Conservation (phyloP, 2,329 filamentous ascomycete genomes). For the Sporothrix mexicana region DNA sequence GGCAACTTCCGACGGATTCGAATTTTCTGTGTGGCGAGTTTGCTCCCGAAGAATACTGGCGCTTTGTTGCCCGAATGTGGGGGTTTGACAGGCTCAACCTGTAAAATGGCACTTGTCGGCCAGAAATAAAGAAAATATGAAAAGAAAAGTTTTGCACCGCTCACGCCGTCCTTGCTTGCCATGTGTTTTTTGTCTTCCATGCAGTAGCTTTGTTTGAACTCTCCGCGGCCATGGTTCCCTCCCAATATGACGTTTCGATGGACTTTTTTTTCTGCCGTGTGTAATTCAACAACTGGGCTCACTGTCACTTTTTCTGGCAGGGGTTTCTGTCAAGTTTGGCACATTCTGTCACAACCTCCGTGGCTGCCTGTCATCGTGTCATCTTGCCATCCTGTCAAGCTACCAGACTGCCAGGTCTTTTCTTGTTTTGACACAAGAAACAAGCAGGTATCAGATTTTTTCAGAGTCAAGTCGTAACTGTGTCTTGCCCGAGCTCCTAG, state of each 20-base stretch:
- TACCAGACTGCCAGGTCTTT: too few relatives aligned
- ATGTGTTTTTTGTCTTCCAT: neutral
- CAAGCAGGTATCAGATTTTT: neutral
- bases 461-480: neutral
- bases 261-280: neutral
- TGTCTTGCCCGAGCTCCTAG: neutral
- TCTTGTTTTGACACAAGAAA: too few relatives aligned
- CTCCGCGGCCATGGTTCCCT: slow-evolving; percentile 1
- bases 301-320: neutral
- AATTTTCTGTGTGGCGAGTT: neutral
- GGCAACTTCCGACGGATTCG: neutral
- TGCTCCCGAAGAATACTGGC: neutral
- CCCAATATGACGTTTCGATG: neutral
- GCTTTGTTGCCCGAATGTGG: neutral
- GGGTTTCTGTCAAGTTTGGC: neutral
- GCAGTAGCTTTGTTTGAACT: slow-evolving; percentile 21
- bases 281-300: neutral
- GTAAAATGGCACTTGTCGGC: neutral
- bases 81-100: neutral
- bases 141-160: neutral
- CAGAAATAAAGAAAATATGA: too few relatives aligned
- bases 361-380: too few relatives aligned
- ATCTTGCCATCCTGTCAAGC: neutral
- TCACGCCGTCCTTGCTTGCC: neutral
- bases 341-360: too few relatives aligned